These are phyloP conservation scores for Daphne laureola DNA, from an alignment of 441 rosid species.

Conservation along the genomic window DNA sequence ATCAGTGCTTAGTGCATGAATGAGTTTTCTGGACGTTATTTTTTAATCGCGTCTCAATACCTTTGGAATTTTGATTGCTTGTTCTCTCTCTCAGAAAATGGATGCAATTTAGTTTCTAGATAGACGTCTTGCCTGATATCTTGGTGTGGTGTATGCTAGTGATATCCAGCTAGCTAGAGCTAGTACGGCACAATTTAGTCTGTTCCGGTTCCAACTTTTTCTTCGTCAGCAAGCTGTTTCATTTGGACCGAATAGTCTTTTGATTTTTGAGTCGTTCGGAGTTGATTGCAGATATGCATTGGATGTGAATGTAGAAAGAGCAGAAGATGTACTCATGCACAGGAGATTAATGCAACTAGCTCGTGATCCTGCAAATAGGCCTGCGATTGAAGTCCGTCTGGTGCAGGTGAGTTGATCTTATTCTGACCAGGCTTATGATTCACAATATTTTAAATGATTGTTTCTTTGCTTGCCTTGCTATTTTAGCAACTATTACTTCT, in stretches of 20 bases:
- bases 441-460: background rate
- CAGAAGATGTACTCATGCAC: conserved; percentile 68
- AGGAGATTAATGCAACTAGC: conserved; percentile 46
- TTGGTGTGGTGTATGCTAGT: no score
- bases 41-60: no score
- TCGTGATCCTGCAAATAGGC: conserved; percentile 42
- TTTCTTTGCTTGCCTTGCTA: background rate
- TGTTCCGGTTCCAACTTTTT: no score
- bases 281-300: conserved; percentile 44
- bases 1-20: no score
- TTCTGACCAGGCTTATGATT: background rate
- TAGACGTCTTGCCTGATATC: no score
- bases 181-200: no score
- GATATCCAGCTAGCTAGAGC: no score
- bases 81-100: no score
- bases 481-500: conserved; percentile 9
- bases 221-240: no score
- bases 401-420: conserved; percentile 33
- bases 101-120: no score
- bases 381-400: conserved; percentile 55
- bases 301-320: conserved; percentile 69
- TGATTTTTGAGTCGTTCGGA: background rate
- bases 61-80: no score
- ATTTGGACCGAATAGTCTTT: background rate
- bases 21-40: no score